Base-by-base conservation (phyloP, 176 grass and related monocot species). In the Carex myosuroides region DNA sequence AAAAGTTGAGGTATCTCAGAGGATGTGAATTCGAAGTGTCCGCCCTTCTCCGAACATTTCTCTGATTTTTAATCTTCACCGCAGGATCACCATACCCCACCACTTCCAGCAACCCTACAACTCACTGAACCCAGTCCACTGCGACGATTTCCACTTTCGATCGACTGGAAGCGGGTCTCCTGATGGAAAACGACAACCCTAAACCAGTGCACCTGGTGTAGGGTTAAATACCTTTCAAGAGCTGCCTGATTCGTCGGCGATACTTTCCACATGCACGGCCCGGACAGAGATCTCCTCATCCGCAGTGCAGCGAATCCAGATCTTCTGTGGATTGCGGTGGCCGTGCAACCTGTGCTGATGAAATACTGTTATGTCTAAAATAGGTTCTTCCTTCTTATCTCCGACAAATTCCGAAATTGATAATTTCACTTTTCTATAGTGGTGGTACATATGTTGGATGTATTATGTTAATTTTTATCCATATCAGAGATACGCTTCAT, bases 31-130 rank as follows among this genome's bases (percentile, higher is more conserved):
- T 26, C 26, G 4, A 13, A 13, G n/a, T 73, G 70, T 73, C 70
- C 11, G 70, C n/a, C n/a, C 9, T 50, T 48, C 70, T 73, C 70
- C 70, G 41, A 66, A 73, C 70, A 73, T 73, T 73, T 73, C 17
- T 73, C 41, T 73, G 70, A 50, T 73, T 73, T 48, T 50, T 73
- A 73, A 73, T 73, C 70, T 73, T 21, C 69, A 72, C 69, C 69
- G 39, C 18, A 72, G 69, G 69, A 72, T 72, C 41, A 46, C 69
- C 69, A 21, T 72, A 46, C 69, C 69, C 70, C 70, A 73, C 70
- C 42, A 48, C 70, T 72, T 16, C 14, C 0, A 37, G 24, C 5
- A 35, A 68, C 29, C 30, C 13, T 68, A 5, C 17, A 3, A 18
- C 3, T 11, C 14, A 2, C 0, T 71, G 37, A 71, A 71, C 68